A percentile compares a stretch with the other conserved stretches of the same genome.
Conservation (phyloP, 2,329 filamentous ascomycete genomes). For the Alternaria angustiovoidea region DNA sequence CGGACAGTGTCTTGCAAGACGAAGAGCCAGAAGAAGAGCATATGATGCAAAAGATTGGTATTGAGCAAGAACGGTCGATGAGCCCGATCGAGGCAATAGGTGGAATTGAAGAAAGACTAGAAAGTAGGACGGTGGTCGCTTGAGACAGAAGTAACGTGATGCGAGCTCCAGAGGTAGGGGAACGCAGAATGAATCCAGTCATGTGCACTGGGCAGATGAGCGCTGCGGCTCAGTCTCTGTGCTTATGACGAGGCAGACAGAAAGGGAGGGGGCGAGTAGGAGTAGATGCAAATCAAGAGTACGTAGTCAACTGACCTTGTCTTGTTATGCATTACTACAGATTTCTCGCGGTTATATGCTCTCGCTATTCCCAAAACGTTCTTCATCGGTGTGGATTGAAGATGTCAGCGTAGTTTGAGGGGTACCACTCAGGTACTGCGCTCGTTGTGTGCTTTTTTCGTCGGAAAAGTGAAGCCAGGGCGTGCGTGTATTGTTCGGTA, state of each 20-base stretch:
- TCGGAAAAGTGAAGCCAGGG: not conserved
- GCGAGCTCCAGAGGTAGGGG: not conserved
- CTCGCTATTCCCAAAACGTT: not conserved
- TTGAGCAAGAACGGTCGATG: slow-evolving; percentile 23
- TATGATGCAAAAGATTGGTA: slow-evolving; percentile 32
- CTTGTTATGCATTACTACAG: not conserved
- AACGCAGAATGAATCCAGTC: too few species aligned
- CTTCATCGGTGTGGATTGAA: not conserved
- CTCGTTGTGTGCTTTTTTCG: not conserved
- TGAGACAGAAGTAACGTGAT: not conserved
- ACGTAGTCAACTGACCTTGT: not conserved
- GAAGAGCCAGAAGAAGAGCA: slow-evolving; percentile 26
- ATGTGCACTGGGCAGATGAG: too few species aligned
- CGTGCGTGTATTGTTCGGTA: not conserved
- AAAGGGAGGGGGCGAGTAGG: too few species aligned
- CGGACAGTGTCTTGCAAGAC: slow-evolving; percentile 44
- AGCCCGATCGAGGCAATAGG: slow-evolving; percentile 28
- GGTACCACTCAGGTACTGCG: not conserved
- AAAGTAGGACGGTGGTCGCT: rapidly evolving
- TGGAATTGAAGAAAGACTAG: slow-evolving; percentile 29
- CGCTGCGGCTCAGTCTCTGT: too few species aligned
- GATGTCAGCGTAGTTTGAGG: not conserved
- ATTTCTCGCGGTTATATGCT: not conserved
- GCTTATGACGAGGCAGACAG: too few species aligned
- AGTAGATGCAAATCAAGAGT: not conserved